phyloP scores from a whole-genome alignment of 495 filamentous ascomycete species.

The Aspergillus saccharolyticus region DNA sequence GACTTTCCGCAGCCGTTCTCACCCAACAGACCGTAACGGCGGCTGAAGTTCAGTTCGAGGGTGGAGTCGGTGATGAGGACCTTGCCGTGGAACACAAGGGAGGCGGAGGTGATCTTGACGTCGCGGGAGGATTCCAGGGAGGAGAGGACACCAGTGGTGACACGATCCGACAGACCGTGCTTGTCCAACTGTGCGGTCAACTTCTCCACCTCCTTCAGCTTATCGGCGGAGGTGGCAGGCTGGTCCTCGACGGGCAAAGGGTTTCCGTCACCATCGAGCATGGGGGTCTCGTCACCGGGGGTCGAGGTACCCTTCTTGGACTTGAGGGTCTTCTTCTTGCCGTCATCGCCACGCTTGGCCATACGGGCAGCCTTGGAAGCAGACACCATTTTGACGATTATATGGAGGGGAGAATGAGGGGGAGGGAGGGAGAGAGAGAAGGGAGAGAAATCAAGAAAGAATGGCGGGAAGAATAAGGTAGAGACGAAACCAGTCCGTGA shows the following conservation, averaged over 20 bases:
- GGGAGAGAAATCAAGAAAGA: no score
- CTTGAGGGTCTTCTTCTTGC: slow-evolving; percentile 67
- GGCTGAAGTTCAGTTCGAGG: slow-evolving; percentile 87
- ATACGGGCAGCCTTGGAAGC: slow-evolving; percentile 96
- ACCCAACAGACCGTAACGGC: slow-evolving; percentile 89
- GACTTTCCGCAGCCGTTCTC: slow-evolving; percentile 99
- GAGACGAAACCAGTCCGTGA: slow-evolving; percentile 26
- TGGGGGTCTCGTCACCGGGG: slow-evolving; percentile 58
- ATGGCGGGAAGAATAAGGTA: slow-evolving; percentile 15
- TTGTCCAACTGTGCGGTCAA: slow-evolving; percentile 86
- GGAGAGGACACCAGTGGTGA: slow-evolving; percentile 94
- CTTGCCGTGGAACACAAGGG: slow-evolving; percentile 93
- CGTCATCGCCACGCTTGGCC: slow-evolving; percentile 81
- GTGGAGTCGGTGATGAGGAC: slow-evolving; percentile 91
- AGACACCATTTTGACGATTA: slow-evolving; percentile 58
- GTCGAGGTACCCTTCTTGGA: slow-evolving; percentile 45
- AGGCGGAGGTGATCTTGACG: slow-evolving; percentile 92
- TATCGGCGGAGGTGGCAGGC: slow-evolving; percentile 63
- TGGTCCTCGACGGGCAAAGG: slow-evolving; percentile 47
- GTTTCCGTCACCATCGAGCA: slow-evolving; percentile 52
- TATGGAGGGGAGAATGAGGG: slow-evolving; percentile 9
- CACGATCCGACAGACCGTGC: slow-evolving; percentile 92
- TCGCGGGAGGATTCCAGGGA: slow-evolving; percentile 80
- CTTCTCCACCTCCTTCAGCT: slow-evolving; percentile 78
- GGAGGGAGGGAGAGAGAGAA: slow-evolving; percentile 10